phyloP scores from a whole-genome alignment of 2,329 filamentous ascomycete species.

The Periglandula ipomoeae region DNA sequence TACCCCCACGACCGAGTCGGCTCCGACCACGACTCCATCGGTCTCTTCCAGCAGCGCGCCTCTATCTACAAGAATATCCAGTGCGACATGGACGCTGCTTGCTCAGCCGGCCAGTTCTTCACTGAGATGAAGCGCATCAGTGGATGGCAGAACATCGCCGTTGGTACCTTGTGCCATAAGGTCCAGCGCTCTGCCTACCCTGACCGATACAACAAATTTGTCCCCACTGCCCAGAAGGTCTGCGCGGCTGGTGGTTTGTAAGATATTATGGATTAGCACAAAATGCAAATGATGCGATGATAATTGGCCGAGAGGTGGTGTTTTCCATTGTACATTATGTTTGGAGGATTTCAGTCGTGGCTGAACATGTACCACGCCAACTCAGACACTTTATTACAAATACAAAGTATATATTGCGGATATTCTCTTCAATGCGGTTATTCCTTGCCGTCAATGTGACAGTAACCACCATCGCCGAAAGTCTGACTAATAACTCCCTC shows the following conservation, averaged over 20 bases:
- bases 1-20: constrained; percentile 13
- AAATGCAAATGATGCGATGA: not conserved
- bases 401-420: too few species aligned
- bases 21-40: constrained; percentile 15
- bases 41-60: constrained; percentile 17
- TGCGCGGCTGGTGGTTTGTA: constrained; percentile 13
- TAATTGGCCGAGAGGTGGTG: too few species aligned
- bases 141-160: constrained; percentile 13
- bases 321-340: too few species aligned
- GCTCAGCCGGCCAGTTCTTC: constrained; percentile 15
- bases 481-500: too few species aligned
- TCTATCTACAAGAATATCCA: constrained; percentile 13
- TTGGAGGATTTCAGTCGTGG: too few species aligned
- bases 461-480: too few species aligned
- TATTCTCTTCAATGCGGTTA: too few species aligned
- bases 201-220: constrained; percentile 11
- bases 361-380: too few species aligned
- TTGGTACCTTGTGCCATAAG: constrained; percentile 14
- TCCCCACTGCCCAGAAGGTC: constrained; percentile 10
- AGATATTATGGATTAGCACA: too few species aligned
- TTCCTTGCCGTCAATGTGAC: too few species aligned
- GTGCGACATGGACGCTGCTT: constrained; percentile 14
- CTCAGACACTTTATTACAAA: too few species aligned
- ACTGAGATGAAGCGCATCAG: constrained; percentile 12
- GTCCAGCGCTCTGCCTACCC: constrained; percentile 15